Evolutionary conservation across 257 asterid species (phyloP).

Genomic region (Sherardia arvensis): DNA sequence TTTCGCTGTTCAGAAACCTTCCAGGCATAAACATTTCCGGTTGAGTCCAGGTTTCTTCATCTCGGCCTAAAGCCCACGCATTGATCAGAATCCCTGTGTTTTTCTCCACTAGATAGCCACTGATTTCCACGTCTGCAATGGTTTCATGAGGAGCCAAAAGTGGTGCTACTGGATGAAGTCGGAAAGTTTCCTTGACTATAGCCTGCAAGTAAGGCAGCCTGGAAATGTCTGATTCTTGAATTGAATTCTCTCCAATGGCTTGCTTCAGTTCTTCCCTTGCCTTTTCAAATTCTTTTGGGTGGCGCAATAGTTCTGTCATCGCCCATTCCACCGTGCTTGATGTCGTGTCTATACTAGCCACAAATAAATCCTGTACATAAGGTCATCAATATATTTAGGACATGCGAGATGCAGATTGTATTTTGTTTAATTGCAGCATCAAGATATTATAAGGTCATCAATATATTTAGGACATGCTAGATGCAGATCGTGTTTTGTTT

Average conservation of each 20-base stretch:
- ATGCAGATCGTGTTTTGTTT: too few species aligned
- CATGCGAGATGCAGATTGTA: too few species aligned
- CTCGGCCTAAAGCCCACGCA: slow-evolving; percentile 35
- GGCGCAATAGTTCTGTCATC: background rate
- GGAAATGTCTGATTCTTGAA: slow-evolving; percentile 2
- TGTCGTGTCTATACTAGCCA: background rate
- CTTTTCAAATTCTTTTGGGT: background rate
- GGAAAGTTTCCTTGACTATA: background rate
- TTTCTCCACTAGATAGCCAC: slow-evolving; percentile 22
- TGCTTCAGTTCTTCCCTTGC: background rate
- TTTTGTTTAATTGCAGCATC: too few species aligned
- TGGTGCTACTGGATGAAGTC: background rate
- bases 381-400: too few species aligned
- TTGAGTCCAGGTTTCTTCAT: slow-evolving; percentile 16
- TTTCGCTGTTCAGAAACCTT: slow-evolving; percentile 9
- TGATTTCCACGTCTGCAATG: slow-evolving; percentile 9
- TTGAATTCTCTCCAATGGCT: background rate
- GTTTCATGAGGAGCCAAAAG: slow-evolving; percentile 20
- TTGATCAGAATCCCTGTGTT: slow-evolving; percentile 19
- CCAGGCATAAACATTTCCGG: slow-evolving; percentile 26
- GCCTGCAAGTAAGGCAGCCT: slow-evolving; percentile 8
- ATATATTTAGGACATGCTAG: too few species aligned
- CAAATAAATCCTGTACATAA: background rate
- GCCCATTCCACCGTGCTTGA: background rate
- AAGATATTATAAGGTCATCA: too few species aligned